Evolutionary conservation across 441 rosid species (phyloP), one percentile per base, ranked within the genome.

Genomic region (Dalechampia spathulata): DNA sequence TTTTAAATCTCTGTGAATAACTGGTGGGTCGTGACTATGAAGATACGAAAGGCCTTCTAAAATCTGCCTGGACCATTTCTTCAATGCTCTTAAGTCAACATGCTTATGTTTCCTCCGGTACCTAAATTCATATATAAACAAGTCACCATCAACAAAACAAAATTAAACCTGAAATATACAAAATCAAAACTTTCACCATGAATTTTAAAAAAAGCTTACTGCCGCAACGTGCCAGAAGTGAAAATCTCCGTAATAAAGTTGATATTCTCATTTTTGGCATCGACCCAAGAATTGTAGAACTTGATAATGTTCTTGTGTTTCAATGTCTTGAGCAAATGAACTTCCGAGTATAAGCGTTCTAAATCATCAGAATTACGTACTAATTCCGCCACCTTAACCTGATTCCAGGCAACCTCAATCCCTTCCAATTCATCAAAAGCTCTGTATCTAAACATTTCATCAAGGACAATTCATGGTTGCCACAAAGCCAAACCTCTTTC

Each of bases 391-490:
- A 87, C 77, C 52, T 72, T 72, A 58, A 87, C 78, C 58, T 75
- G 87, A 63, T 81, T 85, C 96, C 96, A 87, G 43, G 96, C 96
- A 52, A 85, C 93, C 66, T 87, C 96, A 16, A 85, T 76, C 27
- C 96, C 96, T 69, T 84, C 67, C 58, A 71, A 65, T 63, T 87
- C 86, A 74, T 87, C 96, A 56, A 87, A 87, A 61, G 85, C 96
- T 67, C 72, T 85, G 63, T 85, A 85, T 60, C 92, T 85, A 66
- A 62, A 37, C 62, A 50, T 49, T 63, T 45, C 57, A 64, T 80
- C 67, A 85, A 80, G 81, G 81, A 67, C 19, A 61, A 65, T 25
- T n/a, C n/a, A n/a, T n/a, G n/a, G n/a, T n/a, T n/a, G n/a, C n/a
- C 52, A 47, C 15, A 44, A 39, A n/a, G n/a, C n/a, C n/a, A n/a